phyloP scores from a whole-genome alignment of 139 green algal genomes.

The Chlamydomonas sphaeroides region DNA sequence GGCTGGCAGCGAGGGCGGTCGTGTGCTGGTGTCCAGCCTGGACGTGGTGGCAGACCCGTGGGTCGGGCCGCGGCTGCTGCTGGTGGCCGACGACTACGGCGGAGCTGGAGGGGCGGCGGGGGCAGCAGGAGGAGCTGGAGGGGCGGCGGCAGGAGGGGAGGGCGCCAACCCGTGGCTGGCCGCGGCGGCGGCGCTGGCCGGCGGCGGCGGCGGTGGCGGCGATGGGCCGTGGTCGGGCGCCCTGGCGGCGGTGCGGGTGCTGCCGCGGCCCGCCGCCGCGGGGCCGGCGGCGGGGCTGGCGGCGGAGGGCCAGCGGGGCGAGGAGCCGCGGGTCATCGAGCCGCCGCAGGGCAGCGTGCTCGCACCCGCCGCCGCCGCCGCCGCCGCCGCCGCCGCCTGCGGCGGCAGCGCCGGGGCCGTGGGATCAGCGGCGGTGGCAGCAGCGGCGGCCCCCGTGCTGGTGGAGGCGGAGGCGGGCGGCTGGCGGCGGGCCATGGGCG shows the following conservation, averaged over 20 bases:
- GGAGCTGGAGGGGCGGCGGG: too few species aligned
- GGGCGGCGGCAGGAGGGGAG: background rate
- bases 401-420: background rate
- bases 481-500: constrained; percentile 46
- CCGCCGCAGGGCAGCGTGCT: background rate
- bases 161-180: constrained; percentile 18
- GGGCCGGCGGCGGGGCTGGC: background rate
- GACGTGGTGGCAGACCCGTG: constrained; percentile 25
- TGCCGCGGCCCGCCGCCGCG: background rate
- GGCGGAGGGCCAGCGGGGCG: too few species aligned
- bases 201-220: background rate
- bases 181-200: constrained; percentile 17
- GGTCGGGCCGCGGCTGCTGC: constrained; percentile 32
- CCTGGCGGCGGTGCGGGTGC: constrained; percentile 28
- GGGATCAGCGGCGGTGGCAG: too few species aligned
- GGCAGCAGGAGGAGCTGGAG: too few species aligned
- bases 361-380: background rate
- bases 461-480: background rate
- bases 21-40: constrained; percentile 5
- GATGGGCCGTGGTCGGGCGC: background rate
- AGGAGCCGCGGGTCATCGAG: background rate
- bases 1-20: background rate
- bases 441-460: constrained; percentile 27
- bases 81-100: background rate
- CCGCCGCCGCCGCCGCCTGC: background rate